phyloP scores from a whole-genome alignment of 768 basidiomycete genomes.

The Auricularia sp. region DNA sequence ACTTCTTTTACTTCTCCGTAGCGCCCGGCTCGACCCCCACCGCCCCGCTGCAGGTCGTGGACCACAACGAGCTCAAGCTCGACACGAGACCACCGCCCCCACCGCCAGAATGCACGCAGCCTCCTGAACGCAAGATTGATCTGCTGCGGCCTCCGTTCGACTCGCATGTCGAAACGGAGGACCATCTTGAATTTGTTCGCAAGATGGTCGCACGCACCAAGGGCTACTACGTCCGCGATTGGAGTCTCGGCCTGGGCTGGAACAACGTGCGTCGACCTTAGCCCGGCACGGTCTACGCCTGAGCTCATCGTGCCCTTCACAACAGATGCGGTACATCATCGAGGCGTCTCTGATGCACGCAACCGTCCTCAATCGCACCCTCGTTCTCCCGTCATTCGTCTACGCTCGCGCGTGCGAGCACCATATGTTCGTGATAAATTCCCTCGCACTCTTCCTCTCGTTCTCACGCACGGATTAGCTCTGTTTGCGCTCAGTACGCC shows the following conservation, averaged over 20 bases:
- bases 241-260: constrained; percentile 35
- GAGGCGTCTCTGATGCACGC: constrained; percentile 36
- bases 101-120: neutral
- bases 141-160: neutral
- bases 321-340: constrained; percentile 38
- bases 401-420: constrained; percentile 38
- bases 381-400: constrained; percentile 34
- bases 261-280: constrained; percentile 30
- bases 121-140: neutral
- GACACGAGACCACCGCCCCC: neutral
- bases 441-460: neutral
- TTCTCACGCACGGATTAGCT: constrained; percentile 10
- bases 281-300: neutral
- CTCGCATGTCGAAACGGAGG: neutral
- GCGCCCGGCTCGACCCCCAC: neutral
- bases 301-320: neutral
- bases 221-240: constrained; percentile 36
- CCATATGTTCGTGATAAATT: constrained; percentile 19
- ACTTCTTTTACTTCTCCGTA: constrained; percentile 46
- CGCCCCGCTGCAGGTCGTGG: neutral
- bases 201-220: constrained; percentile 25
- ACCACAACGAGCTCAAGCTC: neutral
- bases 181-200: neutral
- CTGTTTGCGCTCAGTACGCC: constrained; percentile 30
- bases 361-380: constrained; percentile 31